Evolutionary conservation across 768 basidiomycete genomes (phyloP).

Genomic region (Erythrobasidium yunnanense): DNA sequence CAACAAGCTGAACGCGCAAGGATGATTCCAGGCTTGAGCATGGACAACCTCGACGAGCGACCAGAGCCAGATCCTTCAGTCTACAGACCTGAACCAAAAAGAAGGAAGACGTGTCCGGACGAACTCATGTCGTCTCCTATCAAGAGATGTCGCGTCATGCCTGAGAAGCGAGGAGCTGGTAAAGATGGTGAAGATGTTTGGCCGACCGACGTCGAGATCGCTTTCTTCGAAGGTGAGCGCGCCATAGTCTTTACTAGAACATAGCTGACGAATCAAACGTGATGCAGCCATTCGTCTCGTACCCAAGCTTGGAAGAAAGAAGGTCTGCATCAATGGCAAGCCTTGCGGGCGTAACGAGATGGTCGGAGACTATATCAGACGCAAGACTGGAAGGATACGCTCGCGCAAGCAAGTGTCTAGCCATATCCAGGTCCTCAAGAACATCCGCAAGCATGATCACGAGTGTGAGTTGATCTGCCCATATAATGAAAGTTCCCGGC

Average conservation of each 20-base stretch:
- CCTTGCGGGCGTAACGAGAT: conserved; percentile 43
- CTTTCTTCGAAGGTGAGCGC: conserved; percentile 35
- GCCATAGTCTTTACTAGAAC: too few species aligned
- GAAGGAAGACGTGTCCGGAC: conserved; percentile 27
- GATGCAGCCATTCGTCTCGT: conserved; percentile 32
- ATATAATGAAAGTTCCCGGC: neutral
- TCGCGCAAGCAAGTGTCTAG: conserved; percentile 42
- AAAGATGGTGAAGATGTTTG: conserved; percentile 36
- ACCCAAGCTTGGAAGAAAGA: conserved; percentile 39
- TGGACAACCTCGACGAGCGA: neutral
- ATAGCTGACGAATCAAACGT: too few species aligned
- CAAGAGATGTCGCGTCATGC: neutral
- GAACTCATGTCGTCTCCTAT: conserved; percentile 5
- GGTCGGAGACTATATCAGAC: conserved; percentile 40
- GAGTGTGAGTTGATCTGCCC: conserved; percentile 32
- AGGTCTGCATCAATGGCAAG: conserved; percentile 40
- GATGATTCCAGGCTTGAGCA: conserved; percentile 10
- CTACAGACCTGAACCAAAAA: conserved; percentile 23
- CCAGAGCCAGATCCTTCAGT: neutral
- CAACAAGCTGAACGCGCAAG: conserved; percentile 8
- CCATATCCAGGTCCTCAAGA: conserved; percentile 43
- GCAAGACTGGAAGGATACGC: conserved; percentile 38
- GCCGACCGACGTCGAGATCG: conserved; percentile 33
- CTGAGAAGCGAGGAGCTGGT: neutral
- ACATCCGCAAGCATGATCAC: conserved; percentile 31